A percentile compares a stretch with the other conserved stretches of the same genome.
Conservation (phyloP, 2,329 filamentous ascomycete species). For the Aureobasidium uvarum region DNA sequence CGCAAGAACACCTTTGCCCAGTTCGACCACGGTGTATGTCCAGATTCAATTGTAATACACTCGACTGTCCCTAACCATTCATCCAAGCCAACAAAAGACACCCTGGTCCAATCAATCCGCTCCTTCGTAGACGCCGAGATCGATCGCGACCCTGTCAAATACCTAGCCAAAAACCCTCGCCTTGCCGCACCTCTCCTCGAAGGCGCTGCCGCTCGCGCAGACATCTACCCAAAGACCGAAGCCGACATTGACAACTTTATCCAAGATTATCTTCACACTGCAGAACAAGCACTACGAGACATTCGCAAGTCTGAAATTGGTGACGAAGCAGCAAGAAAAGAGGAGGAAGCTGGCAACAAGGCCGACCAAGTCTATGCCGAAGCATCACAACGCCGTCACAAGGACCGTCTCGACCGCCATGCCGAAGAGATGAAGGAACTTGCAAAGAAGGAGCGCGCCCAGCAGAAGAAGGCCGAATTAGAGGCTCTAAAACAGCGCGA, state of each 20-base stretch:
- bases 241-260: conserved; percentile 66
- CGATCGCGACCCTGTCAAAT: conserved; percentile 65
- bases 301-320: conserved; percentile 68
- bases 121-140: conserved; percentile 69
- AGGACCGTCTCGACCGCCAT: conserved; percentile 61
- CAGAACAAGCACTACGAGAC: conserved; percentile 67
- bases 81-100: conserved; percentile 64
- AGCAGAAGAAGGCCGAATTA: conserved; percentile 56
- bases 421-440: conserved; percentile 61
- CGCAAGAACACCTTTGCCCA: conserved; percentile 75
- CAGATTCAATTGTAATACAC: neutral
- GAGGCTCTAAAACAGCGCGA: conserved; percentile 52
- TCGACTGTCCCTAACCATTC: neutral
- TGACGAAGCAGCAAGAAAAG: conserved; percentile 63
- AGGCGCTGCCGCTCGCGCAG: conserved; percentile 72
- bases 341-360: conserved; percentile 64
- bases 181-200: conserved; percentile 75
- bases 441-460: conserved; percentile 58
- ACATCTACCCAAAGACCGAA: conserved; percentile 71
- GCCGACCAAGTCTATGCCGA: conserved; percentile 71
- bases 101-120: conserved; percentile 42
- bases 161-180: conserved; percentile 69
- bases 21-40: conserved; percentile 65
- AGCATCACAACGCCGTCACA: conserved; percentile 61
- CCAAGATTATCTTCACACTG: conserved; percentile 60